Evolutionary conservation across 2,329 filamentous ascomycete genomes (phyloP).

Genomic region (Tolypocladium pustulatum): DNA sequence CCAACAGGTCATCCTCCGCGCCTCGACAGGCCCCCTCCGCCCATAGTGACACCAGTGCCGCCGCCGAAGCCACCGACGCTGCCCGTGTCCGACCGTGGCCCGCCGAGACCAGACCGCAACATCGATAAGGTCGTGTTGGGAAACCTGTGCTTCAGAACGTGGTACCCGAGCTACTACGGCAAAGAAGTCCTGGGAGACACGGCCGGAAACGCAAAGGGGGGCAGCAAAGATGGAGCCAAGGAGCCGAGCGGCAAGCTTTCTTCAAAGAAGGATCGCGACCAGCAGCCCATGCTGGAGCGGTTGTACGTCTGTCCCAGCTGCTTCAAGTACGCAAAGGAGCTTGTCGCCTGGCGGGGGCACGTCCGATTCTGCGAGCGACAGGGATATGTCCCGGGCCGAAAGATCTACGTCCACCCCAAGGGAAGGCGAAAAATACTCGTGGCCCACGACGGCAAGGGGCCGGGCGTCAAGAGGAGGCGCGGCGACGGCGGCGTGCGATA

Average conservation of each 20-base stretch:
- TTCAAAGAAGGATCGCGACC: slow-evolving; percentile 23
- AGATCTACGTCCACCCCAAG: slow-evolving; percentile 59
- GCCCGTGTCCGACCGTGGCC: slow-evolving; percentile 18
- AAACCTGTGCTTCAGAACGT: slow-evolving; percentile 72
- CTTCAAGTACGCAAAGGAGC: slow-evolving; percentile 76
- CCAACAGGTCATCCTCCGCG: slow-evolving; percentile 20
- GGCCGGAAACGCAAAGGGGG: slow-evolving; percentile 16
- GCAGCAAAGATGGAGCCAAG: slow-evolving; percentile 16
- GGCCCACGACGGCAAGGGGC: slow-evolving; percentile 16
- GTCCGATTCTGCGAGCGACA: slow-evolving; percentile 44
- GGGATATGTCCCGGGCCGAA: slow-evolving; percentile 49
- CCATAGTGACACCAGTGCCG: slow-evolving; percentile 20
- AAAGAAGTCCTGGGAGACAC: slow-evolving; percentile 55
- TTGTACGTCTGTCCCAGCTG: slow-evolving; percentile 87
- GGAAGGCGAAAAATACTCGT: slow-evolving; percentile 30
- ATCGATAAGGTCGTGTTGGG: slow-evolving; percentile 82
- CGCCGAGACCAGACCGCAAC: slow-evolving; percentile 53
- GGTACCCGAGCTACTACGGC: slow-evolving; percentile 86
- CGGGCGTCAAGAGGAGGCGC: slow-evolving; percentile 26
- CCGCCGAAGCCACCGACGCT: slow-evolving; percentile 22
- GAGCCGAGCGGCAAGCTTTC: slow-evolving; percentile 15
- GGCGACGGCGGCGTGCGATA: slow-evolving; percentile 24
- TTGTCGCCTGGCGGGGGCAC: slow-evolving; percentile 48
- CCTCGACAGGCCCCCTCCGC: slow-evolving; percentile 15
- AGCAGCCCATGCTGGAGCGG: slow-evolving; percentile 44